Percentiles rank a stretch among this genome's conserved stretches.
phyloP scores from a whole-genome alignment of 2,329 filamentous ascomycete species.

The Chaetomiaceae sp. region DNA sequence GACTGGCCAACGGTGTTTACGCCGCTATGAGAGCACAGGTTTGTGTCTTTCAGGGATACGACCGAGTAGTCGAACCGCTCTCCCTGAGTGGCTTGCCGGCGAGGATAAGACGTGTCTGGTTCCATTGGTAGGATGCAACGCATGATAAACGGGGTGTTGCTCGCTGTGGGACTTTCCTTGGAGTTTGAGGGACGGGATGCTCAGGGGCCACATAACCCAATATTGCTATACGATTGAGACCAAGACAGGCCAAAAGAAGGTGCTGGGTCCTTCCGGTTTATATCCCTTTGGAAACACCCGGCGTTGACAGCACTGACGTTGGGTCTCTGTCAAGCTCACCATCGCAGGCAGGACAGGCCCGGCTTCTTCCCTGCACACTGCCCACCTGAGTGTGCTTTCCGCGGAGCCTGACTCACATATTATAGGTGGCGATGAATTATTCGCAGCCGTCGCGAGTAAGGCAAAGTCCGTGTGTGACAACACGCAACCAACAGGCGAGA shows the following conservation, averaged over 20 bases:
- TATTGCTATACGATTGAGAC: background rate
- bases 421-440: no score
- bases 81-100: background rate
- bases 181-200: background rate
- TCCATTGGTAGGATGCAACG: background rate
- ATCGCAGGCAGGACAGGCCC: no score
- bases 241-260: no score
- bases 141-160: background rate
- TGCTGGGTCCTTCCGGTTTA: background rate
- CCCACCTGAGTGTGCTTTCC: no score
- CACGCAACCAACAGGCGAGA: no score
- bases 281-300: background rate
- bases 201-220: background rate
- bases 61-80: background rate
- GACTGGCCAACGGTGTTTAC: background rate
- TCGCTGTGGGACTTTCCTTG: background rate
- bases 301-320: background rate
- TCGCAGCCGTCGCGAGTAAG: no score
- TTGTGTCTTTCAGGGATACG: background rate
- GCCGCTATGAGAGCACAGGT: no score
- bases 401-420: no score
- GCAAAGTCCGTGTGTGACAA: no score
- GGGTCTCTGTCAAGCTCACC: no score
- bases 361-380: no score
- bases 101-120: background rate